A percentile compares a stretch with the other conserved stretches of the same genome.
These are phyloP conservation scores for Clarireedia paspali DNA, from an alignment of 2,329 filamentous ascomycete species.

Conservation along the genomic window DNA sequence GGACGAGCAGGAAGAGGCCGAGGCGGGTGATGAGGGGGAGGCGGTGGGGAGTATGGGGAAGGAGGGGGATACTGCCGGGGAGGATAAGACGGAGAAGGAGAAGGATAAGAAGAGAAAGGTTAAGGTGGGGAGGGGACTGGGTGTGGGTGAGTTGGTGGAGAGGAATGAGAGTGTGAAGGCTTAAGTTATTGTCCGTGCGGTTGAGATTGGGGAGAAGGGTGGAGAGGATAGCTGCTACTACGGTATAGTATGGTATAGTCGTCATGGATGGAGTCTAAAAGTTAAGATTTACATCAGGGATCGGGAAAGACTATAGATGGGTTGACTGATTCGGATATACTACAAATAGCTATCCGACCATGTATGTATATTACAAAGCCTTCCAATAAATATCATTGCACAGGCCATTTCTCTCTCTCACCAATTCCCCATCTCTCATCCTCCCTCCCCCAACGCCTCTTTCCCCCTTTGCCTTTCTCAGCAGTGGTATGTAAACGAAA, in stretches of 20 bases:
- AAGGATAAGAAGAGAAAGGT: slow-evolving; percentile 66
- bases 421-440: no score
- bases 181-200: no score
- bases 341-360: no score
- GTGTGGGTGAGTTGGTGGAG: slow-evolving; percentile 72
- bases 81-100: slow-evolving; percentile 64
- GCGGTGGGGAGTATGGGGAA: slow-evolving; percentile 59
- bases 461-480: no score
- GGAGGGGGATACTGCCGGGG: slow-evolving; percentile 49
- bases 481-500: no score
- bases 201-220: no score
- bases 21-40: slow-evolving; percentile 57
- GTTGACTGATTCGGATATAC: no score
- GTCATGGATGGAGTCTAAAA: slow-evolving; percentile 7
- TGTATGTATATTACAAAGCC: background rate
- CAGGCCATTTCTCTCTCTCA: no score
- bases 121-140: slow-evolving; percentile 72
- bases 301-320: no score
- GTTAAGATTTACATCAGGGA: background rate
- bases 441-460: no score
- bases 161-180: slow-evolving; percentile 52
- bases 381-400: no score
- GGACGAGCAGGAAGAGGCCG: slow-evolving; percentile 34
- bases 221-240: no score
- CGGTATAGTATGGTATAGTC: slow-evolving; percentile 2